phyloP scores from a whole-genome alignment of 2,329 filamentous ascomycete genomes.

The Alternaria triticina region DNA sequence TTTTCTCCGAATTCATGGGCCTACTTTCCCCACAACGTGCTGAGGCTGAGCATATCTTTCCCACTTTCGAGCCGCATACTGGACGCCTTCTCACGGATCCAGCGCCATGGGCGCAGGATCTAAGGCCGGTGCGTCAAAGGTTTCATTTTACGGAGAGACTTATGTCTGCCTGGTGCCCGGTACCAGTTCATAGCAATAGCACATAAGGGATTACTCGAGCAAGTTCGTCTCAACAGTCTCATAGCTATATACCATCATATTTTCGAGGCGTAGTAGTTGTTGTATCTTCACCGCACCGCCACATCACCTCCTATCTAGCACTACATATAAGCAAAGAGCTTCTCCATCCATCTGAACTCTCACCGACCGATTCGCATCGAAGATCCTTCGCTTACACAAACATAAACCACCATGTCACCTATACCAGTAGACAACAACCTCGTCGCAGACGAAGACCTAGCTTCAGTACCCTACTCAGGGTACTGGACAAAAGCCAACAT shows the following conservation, averaged over 20 bases:
- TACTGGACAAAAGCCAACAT: slow-evolving; percentile 39
- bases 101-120: slow-evolving; percentile 20
- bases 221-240: slow-evolving; percentile 14
- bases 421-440: slow-evolving; percentile 27
- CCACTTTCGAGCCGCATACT: slow-evolving; percentile 25
- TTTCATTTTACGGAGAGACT: slow-evolving; percentile 33
- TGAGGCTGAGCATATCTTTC: slow-evolving; percentile 38
- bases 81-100: slow-evolving; percentile 31
- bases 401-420: slow-evolving; percentile 30
- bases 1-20: slow-evolving; percentile 11
- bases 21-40: slow-evolving; percentile 29
- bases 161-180: slow-evolving; percentile 32
- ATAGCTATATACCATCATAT: slow-evolving; percentile 23
- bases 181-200: slow-evolving; percentile 7
- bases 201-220: slow-evolving; percentile 12
- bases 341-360: neutral
- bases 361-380: neutral
- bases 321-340: neutral
- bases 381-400: neutral
- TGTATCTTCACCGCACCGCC: slow-evolving; percentile 14
- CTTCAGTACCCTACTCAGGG: slow-evolving; percentile 12
- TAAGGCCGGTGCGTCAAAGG: slow-evolving; percentile 22
- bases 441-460: slow-evolving; percentile 10
- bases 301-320: slow-evolving; percentile 9
- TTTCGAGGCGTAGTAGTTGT: slow-evolving; percentile 20